These are phyloP conservation scores for Hypoxylon sp. DNA, from an alignment of 2,329 filamentous ascomycete genomes.

Conservation along the genomic window DNA sequence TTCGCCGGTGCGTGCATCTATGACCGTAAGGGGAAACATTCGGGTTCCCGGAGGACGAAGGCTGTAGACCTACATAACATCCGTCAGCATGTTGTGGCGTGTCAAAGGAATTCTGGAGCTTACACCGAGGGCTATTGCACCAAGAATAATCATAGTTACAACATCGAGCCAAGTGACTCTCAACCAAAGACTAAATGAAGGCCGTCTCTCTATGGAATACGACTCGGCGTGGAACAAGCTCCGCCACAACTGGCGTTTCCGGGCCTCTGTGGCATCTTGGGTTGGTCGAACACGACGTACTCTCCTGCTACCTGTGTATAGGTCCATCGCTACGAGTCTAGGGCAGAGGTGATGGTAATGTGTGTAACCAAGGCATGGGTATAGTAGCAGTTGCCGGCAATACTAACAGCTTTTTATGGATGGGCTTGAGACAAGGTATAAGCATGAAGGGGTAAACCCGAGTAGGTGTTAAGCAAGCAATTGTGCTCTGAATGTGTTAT, in stretches of 20 bases:
- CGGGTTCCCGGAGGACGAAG: slow-evolving; percentile 65
- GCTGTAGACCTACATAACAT: slow-evolving; percentile 41
- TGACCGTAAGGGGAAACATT: slow-evolving; percentile 74
- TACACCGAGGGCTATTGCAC: slow-evolving; percentile 57
- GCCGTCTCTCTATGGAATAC: slow-evolving; percentile 42
- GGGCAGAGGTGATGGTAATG: not conserved
- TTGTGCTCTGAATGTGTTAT: too few species aligned
- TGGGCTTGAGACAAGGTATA: not conserved
- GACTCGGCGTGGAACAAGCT: slow-evolving; percentile 8
- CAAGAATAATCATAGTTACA: slow-evolving; percentile 70
- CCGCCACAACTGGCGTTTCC: slow-evolving; percentile 15
- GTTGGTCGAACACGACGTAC: slow-evolving; percentile 16
- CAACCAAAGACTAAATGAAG: slow-evolving; percentile 65
- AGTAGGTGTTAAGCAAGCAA: not conserved
- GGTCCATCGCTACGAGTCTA: slow-evolving; percentile 26
- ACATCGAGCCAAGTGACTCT: slow-evolving; percentile 72
- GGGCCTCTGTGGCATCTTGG: slow-evolving; percentile 5
- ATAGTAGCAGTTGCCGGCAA: not conserved
- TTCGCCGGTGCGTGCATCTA: slow-evolving; percentile 67
- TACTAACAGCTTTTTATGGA: not conserved
- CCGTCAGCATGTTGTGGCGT: not conserved
- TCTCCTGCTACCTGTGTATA: slow-evolving; percentile 29
- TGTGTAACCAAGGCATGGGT: not conserved
- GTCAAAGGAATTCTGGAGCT: not conserved
- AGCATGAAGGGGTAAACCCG: not conserved